Percentiles rank a stretch among this genome's conserved stretches.
Evolutionary conservation across 306 rosid genomes (phyloP).

Genomic region (Sesbania bispinosa): DNA sequence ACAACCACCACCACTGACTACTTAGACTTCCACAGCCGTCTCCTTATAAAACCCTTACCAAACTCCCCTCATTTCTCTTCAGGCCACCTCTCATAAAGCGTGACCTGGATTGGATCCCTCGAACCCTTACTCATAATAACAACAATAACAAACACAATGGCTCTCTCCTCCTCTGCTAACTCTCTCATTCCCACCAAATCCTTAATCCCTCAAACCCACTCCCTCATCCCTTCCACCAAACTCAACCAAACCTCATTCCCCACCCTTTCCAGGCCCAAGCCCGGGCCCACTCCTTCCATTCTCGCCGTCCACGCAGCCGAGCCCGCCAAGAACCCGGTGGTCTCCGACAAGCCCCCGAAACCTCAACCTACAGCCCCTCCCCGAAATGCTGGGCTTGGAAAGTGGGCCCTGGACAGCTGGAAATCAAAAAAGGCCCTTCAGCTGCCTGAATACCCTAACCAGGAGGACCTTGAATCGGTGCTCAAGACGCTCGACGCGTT

Average conservation of each 20-base stretch:
- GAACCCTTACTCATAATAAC: background rate
- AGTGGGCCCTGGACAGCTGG: slow-evolving; percentile 79
- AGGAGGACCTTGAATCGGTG: slow-evolving; percentile 66
- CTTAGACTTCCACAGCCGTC: background rate
- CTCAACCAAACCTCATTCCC: slow-evolving; percentile 38
- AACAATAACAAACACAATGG: slow-evolving; percentile 32
- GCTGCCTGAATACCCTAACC: slow-evolving; percentile 79
- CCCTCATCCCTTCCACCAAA: slow-evolving; percentile 34
- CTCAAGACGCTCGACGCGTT: slow-evolving; percentile 73
- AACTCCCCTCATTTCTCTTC: slow-evolving; percentile 6
- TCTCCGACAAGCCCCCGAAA: slow-evolving; percentile 46
- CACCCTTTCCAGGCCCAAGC: slow-evolving; percentile 9
- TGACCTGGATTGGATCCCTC: too few species aligned
- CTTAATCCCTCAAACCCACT: slow-evolving; percentile 33
- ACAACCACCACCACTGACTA: background rate
- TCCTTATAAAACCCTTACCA: slow-evolving; percentile 30
- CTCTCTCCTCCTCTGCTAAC: slow-evolving; percentile 38
- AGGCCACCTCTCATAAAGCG: background rate
- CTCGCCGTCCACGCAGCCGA: slow-evolving; percentile 83
- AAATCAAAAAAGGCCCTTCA: slow-evolving; percentile 82
- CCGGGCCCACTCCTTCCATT: slow-evolving; percentile 33
- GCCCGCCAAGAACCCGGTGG: slow-evolving; percentile 70
- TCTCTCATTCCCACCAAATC: slow-evolving; percentile 53
- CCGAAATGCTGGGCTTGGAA: slow-evolving; percentile 36
- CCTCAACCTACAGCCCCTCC: slow-evolving; percentile 34